Base-by-base conservation (phyloP, 768 basidiomycete species). In the Boletellus ananiceps region DNA sequence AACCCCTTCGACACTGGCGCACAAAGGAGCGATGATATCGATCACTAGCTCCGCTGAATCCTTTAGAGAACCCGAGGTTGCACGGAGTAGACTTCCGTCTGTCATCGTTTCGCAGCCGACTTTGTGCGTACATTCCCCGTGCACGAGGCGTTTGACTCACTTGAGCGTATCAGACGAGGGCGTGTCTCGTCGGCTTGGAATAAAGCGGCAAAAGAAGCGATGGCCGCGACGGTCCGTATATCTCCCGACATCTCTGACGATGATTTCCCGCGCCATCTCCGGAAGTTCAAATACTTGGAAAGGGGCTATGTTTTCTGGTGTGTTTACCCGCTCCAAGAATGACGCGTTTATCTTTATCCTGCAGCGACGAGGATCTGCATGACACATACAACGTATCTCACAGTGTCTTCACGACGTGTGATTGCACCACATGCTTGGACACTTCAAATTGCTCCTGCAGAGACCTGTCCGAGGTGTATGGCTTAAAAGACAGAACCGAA, bases 251-350 rank as follows among this genome's bases (percentile, higher is more conserved):
- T 75, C n/a, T 64, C 59, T 49, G 64, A 58, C 27, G 68, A 64
- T 33, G 66, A 72, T 11, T 56, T 76, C 4, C 82, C 82, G 0
- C 62, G 55, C 3, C 57, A 79, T n/a, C 59, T 69, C 5, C 52
- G 64, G 0, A 58, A 58, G 14, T 85, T 86, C 45, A 46, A 50
- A 47, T 86, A 84, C 57, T 52, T 81, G 12, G 84, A 86, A 57
- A 66, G 63, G 33, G 68, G 70, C 9, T 85, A 84, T 44, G 46
- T 65, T 12, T 77, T 74, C 78, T 77, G 57, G 40, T 80, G 66
- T 16, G 40, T 45, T 34, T n/a, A 7, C 9, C 21, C 43, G 18
- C 48, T 41, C 5, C 25, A n/a, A 19, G 23, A 33, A 33, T 46
- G 56, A 33, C 16, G 40, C 44, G 19, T 51, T 56, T 48, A 48